phyloP scores from a whole-genome alignment of 495 filamentous ascomycete genomes.

The Lepidopterella palustris region DNA sequence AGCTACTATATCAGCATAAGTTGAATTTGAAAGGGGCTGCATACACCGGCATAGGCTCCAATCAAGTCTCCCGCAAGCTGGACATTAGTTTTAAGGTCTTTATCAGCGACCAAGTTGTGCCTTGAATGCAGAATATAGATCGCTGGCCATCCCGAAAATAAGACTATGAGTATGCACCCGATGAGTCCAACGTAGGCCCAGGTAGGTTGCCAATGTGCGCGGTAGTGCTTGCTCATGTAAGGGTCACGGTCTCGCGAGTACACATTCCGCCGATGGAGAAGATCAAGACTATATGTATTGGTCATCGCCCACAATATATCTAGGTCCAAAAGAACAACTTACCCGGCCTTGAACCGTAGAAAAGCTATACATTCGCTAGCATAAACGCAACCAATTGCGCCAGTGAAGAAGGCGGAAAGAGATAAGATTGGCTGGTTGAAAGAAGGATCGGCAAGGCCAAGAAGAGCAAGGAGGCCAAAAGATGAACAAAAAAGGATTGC shows the following conservation, averaged over 20 bases:
- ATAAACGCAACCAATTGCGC: slow-evolving; percentile 38
- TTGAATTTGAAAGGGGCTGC: background rate
- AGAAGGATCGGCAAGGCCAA: slow-evolving; percentile 24
- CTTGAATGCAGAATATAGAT: slow-evolving; percentile 19
- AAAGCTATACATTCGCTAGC: slow-evolving; percentile 43
- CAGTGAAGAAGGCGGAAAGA: slow-evolving; percentile 34
- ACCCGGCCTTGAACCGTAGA: slow-evolving; percentile 40
- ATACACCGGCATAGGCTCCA: slow-evolving; percentile 1
- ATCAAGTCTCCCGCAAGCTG: slow-evolving; percentile 2
- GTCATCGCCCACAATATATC: background rate
- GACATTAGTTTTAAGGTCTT: background rate
- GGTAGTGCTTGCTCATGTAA: slow-evolving; percentile 27
- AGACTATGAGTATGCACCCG: slow-evolving; percentile 19
- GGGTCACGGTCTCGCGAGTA: slow-evolving; percentile 12
- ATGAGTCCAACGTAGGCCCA: slow-evolving; percentile 32
- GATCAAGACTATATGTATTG: background rate
- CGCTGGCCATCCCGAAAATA: slow-evolving; percentile 30
- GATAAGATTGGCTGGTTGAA: slow-evolving; percentile 33
- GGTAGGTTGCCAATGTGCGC: slow-evolving; percentile 33
- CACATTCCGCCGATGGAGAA: background rate
- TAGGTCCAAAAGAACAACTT: background rate
- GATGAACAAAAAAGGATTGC: slow-evolving; percentile 33
- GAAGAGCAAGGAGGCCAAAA: slow-evolving; percentile 30
- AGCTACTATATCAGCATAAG: background rate
- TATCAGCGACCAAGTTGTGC: background rate